A percentile compares a stretch with the other conserved stretches of the same genome.
These are phyloP conservation scores for Pseudocercospora vitis DNA, from an alignment of 2,329 filamentous ascomycete species.

Conservation along the genomic window DNA sequence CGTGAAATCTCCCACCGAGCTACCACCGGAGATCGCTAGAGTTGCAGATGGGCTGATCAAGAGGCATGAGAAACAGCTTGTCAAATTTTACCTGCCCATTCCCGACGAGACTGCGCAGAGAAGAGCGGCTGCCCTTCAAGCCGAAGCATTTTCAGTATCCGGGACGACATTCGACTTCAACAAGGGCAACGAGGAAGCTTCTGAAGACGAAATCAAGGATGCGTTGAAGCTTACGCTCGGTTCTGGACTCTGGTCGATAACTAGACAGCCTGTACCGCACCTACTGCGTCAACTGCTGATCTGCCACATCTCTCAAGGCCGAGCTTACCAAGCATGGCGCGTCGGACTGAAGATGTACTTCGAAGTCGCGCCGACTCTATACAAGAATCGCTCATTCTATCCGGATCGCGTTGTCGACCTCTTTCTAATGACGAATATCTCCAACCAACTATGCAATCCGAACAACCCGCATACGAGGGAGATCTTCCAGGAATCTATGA, in stretches of 20 bases:
- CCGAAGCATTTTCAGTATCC: slow-evolving; percentile 30
- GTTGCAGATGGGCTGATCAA: slow-evolving; percentile 26
- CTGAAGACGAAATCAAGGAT: slow-evolving; percentile 31
- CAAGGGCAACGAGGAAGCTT: slow-evolving; percentile 28
- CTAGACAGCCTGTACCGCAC: slow-evolving; percentile 56
- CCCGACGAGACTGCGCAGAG: slow-evolving; percentile 23
- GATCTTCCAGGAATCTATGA: slow-evolving; percentile 34
- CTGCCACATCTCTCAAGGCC: slow-evolving; percentile 45
- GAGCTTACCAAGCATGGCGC: slow-evolving; percentile 51
- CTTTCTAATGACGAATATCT: slow-evolving; percentile 33
- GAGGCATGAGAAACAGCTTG: slow-evolving; percentile 26
- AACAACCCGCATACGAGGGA: slow-evolving; percentile 22
- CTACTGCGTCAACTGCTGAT: slow-evolving; percentile 56
- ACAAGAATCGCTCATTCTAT: slow-evolving; percentile 45
- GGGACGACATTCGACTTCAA: slow-evolving; percentile 29
- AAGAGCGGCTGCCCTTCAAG: slow-evolving; percentile 30
- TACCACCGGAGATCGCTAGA: slow-evolving; percentile 27
- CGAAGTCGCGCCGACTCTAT: slow-evolving; percentile 53
- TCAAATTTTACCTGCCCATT: slow-evolving; percentile 23
- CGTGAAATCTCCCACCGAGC: slow-evolving; percentile 33
- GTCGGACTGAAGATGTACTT: slow-evolving; percentile 55
- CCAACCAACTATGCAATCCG: slow-evolving; percentile 28
- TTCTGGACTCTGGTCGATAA: slow-evolving; percentile 47
- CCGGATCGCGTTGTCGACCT: slow-evolving; percentile 56
- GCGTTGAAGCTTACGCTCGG: slow-evolving; percentile 34